phyloP scores from a whole-genome alignment of 768 basidiomycete species.

The Lanmaoa pseudosensibilis region DNA sequence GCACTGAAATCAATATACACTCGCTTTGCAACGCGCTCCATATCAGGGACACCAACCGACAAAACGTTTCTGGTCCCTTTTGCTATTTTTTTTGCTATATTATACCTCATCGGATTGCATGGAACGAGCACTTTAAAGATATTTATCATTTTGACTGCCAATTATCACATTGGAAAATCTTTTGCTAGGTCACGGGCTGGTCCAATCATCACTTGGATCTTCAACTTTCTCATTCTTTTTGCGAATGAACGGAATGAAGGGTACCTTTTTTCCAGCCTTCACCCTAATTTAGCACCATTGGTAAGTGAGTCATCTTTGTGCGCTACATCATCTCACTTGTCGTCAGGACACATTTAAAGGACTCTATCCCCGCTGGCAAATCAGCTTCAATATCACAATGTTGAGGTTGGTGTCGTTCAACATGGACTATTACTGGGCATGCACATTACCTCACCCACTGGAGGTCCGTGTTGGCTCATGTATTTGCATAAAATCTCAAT shows the following conservation, averaged over 20 bases:
- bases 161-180: conserved; percentile 62
- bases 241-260: conserved; percentile 74
- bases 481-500: conserved; percentile 1
- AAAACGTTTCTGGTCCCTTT: conserved; percentile 51
- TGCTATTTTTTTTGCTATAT: conserved; percentile 56
- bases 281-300: conserved; percentile 54
- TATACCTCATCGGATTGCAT: conserved; percentile 74
- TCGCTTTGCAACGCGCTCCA: conserved; percentile 24
- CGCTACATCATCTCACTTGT: conserved; percentile 8
- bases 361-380: conserved; percentile 87
- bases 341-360: conserved; percentile 66
- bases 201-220: conserved; percentile 68
- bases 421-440: conserved; percentile 91
- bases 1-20: conserved; percentile 52
- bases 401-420: conserved; percentile 89
- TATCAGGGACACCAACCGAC: conserved; percentile 28
- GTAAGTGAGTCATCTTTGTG: conserved; percentile 43
- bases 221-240: conserved; percentile 74
- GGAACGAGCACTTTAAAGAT: conserved; percentile 82
- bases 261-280: conserved; percentile 62
- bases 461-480: conserved; percentile 40
- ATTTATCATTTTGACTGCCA: conserved; percentile 61
- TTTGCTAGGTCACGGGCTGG: conserved; percentile 43
- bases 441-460: conserved; percentile 34
- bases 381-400: conserved; percentile 96